These are phyloP conservation scores for Macrophomina phaseolina DNA, from an alignment of 2,329 filamentous ascomycete species.

Conservation along the genomic window DNA sequence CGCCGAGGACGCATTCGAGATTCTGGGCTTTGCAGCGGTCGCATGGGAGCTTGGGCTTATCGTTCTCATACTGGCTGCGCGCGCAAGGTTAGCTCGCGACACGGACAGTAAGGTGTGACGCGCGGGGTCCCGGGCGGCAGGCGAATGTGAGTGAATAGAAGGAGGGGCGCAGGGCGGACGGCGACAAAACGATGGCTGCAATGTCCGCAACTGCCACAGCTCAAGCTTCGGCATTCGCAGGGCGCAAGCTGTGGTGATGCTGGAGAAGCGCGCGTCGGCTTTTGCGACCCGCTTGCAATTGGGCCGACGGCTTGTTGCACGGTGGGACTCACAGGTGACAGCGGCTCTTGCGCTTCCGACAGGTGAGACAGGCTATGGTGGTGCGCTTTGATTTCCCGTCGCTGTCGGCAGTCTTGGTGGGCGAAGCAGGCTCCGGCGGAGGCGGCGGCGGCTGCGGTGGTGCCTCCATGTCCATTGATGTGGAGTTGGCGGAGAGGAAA, in stretches of 20 bases:
- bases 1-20: slow-evolving; percentile 64
- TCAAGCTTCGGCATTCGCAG: slow-evolving; percentile 7
- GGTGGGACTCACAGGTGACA: slow-evolving; percentile 43
- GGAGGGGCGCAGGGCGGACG: neutral
- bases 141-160: neutral
- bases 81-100: neutral
- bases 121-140: neutral
- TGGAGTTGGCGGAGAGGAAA: slow-evolving; percentile 18
- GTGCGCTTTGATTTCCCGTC: slow-evolving; percentile 35
- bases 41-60: slow-evolving; percentile 59
- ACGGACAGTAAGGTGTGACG: neutral
- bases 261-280: slow-evolving; percentile 16
- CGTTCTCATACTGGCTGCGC: slow-evolving; percentile 45
- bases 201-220: neutral
- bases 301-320: slow-evolving; percentile 11
- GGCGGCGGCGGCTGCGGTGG: slow-evolving; percentile 23
- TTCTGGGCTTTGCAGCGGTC: slow-evolving; percentile 63
- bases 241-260: slow-evolving; percentile 7
- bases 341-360: slow-evolving; percentile 46
- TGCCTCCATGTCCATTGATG: slow-evolving; percentile 22
- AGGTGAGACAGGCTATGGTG: slow-evolving; percentile 41
- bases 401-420: slow-evolving; percentile 29
- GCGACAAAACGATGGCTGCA: slow-evolving; percentile 1
- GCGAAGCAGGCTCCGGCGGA: slow-evolving; percentile 21
- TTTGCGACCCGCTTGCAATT: slow-evolving; percentile 25